phyloP scores from a whole-genome alignment of 768 basidiomycete species.

The Russula dissimulans region DNA sequence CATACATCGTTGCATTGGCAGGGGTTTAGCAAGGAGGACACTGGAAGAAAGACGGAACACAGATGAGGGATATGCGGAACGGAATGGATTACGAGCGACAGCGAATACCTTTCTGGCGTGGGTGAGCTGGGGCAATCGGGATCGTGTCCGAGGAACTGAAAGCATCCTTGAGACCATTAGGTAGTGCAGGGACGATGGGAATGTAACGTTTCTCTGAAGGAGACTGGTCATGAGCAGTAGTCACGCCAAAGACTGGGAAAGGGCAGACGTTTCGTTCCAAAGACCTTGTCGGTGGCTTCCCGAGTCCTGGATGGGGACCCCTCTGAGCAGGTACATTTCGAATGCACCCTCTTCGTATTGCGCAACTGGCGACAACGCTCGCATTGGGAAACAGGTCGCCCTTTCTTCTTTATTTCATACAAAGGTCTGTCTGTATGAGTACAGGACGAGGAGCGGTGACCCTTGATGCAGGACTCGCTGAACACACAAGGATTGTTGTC shows the following conservation, averaged over 20 bases:
- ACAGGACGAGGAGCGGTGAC: conserved; percentile 21
- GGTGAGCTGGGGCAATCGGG: conserved; percentile 9
- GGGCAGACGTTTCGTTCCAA: conserved; percentile 20
- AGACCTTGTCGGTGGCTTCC: conserved; percentile 13
- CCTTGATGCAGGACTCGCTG: conserved; percentile 22
- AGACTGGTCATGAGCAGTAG: background rate
- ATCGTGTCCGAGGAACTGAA: background rate
- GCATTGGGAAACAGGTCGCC: conserved; percentile 20
- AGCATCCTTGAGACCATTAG: conserved; percentile 20
- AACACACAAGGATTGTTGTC: background rate
- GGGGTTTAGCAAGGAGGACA: conserved; percentile 18
- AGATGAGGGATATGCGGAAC: background rate
- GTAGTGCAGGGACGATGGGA: conserved; percentile 19
- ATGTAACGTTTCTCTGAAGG: conserved; percentile 20
- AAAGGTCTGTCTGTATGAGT: conserved; percentile 19
- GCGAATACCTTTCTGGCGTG: conserved; percentile 17
- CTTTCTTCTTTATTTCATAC: conserved; percentile 21
- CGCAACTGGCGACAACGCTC: conserved; percentile 20
- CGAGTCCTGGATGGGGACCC: background rate
- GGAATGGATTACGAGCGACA: background rate
- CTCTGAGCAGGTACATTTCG: conserved; percentile 20
- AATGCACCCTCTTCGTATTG: conserved; percentile 17
- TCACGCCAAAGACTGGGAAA: background rate
- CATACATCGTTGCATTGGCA: conserved; percentile 16
- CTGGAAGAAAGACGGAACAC: background rate